Percentiles rank a stretch among this genome's conserved stretches.
These are phyloP conservation scores for Colletotrichum lindemuthianum DNA, from an alignment of 2,329 filamentous ascomycete genomes.

Conservation along the genomic window DNA sequence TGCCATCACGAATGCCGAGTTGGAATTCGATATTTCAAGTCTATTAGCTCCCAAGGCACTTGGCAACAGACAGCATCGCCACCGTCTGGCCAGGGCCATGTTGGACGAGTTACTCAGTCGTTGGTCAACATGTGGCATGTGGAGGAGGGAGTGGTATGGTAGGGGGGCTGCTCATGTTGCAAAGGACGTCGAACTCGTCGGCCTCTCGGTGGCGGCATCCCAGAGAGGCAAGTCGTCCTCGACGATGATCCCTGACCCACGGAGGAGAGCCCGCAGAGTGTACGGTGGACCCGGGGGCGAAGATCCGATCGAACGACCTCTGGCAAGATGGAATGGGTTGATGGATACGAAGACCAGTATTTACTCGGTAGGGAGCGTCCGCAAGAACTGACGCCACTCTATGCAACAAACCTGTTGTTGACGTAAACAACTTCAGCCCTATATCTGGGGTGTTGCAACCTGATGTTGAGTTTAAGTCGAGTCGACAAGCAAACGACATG, in stretches of 20 bases:
- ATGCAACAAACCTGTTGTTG: no score
- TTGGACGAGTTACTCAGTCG: not conserved
- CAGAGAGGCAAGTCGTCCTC: slow-evolving; percentile 14
- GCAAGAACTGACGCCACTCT: no score
- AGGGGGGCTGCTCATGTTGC: not conserved
- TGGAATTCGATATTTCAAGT: slow-evolving; percentile 1
- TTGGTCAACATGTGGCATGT: slow-evolving; percentile 14
- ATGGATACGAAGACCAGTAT: slow-evolving; percentile 4
- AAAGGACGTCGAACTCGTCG: slow-evolving; percentile 2
- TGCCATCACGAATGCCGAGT: slow-evolving; percentile 2
- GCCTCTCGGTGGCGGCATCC: slow-evolving; percentile 22
- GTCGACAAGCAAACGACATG: not conserved
- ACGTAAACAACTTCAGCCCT: not conserved
- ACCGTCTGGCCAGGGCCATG: not conserved
- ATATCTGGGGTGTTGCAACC: slow-evolving; percentile 11
- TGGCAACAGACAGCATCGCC: slow-evolving; percentile 14
- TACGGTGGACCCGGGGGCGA: slow-evolving; percentile 5
- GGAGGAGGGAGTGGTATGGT: not conserved
- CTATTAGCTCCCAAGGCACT: not conserved
- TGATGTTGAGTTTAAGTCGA: not conserved
- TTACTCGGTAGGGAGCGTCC: no score
- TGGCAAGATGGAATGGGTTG: not conserved
- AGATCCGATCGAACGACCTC: slow-evolving; percentile 6
- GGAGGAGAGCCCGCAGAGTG: not conserved
- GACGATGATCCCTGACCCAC: slow-evolving; percentile 13